Percentiles rank a stretch among this genome's conserved stretches.
These are phyloP conservation scores for Hypoxylon subgilvum DNA, from an alignment of 495 filamentous ascomycete genomes.

Conservation along the genomic window DNA sequence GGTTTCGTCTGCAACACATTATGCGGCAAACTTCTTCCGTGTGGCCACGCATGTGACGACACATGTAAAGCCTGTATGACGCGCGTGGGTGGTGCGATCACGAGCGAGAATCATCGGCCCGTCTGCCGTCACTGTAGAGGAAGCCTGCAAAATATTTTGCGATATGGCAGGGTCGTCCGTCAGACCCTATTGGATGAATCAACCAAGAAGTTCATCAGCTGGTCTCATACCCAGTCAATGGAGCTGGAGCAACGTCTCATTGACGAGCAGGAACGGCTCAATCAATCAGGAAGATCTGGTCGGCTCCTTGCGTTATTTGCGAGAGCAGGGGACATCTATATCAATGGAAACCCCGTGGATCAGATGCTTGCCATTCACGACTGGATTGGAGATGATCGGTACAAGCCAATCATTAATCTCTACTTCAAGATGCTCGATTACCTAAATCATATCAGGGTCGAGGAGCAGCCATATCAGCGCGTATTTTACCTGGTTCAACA, in stretches of 20 bases:
- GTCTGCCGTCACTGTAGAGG: constrained; percentile 67
- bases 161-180: constrained; percentile 70
- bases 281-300: background rate
- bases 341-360: background rate
- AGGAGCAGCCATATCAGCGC: constrained; percentile 60
- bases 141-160: constrained; percentile 62
- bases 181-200: constrained; percentile 67
- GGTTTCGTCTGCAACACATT: constrained; percentile 52
- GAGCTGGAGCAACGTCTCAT: constrained; percentile 16
- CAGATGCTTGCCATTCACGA: constrained; percentile 9
- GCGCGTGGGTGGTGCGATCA: constrained; percentile 27
- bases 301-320: background rate
- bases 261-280: constrained; percentile 18
- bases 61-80: constrained; percentile 58
- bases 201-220: constrained; percentile 68
- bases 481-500: constrained; percentile 55
- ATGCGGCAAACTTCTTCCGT: constrained; percentile 58
- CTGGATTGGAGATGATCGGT: constrained; percentile 4
- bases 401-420: constrained; percentile 39
- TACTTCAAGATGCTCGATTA: constrained; percentile 48
- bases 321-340: background rate
- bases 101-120: constrained; percentile 49
- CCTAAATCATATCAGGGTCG: constrained; percentile 41
- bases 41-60: constrained; percentile 66
- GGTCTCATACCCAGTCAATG: constrained; percentile 25